Evolutionary conservation across 192 early-diverging fungal species (phyloP).

Genomic region (Coemansia erecta): DNA sequence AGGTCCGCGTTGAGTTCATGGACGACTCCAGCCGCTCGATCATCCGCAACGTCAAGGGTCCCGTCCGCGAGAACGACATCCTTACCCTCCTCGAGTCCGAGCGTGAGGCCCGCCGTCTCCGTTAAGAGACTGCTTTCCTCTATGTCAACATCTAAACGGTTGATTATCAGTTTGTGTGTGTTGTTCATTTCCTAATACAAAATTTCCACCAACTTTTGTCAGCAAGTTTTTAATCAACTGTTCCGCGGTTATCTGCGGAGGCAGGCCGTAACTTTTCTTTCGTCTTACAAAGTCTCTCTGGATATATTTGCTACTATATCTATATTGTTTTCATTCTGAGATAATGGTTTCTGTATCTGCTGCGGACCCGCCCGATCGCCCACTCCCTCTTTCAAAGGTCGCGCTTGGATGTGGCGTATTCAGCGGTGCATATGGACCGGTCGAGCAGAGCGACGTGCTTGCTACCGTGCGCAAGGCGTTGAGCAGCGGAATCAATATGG

Average conservation of each 20-base stretch:
- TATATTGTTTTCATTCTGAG: too few species aligned
- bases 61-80: slow-evolving; percentile 96
- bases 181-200: too few species aligned
- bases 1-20: slow-evolving; percentile 99
- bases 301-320: too few species aligned
- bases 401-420: slow-evolving; percentile 47
- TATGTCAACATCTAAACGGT: background rate
- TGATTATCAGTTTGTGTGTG: background rate
- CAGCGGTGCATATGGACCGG: slow-evolving; percentile 42
- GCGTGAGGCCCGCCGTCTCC: slow-evolving; percentile 98
- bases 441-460: slow-evolving; percentile 4
- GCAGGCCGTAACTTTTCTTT: background rate
- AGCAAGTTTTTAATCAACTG: too few species aligned
- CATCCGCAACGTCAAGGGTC: slow-evolving; percentile 99
- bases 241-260: too few species aligned
- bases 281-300: background rate
- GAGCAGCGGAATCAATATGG: slow-evolving; percentile 59
- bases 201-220: too few species aligned
- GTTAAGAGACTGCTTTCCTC: slow-evolving; percentile 61
- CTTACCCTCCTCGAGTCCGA: slow-evolving; percentile 97
- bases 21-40: slow-evolving; percentile 95
- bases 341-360: background rate
- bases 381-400: slow-evolving; percentile 16
- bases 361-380: background rate
- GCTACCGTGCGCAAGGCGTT: slow-evolving; percentile 28